Evolutionary conservation across 202 grass and related monocot species (phyloP).

Genomic region (Panicum virgatum): DNA sequence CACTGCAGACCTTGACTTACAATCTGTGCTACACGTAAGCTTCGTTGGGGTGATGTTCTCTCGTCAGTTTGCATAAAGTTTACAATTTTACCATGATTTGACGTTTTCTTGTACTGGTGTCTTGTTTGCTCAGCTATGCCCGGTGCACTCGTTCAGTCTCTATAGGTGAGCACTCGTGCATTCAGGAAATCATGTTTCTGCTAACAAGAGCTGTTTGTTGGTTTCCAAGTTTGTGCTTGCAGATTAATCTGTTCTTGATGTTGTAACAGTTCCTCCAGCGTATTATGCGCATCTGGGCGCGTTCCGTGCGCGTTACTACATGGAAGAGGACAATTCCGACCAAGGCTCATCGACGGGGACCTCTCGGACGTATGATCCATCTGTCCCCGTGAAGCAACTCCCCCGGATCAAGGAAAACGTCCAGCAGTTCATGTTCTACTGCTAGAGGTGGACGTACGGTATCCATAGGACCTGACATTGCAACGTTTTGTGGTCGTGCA

Average conservation of each 20-base stretch:
- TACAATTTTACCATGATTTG: neutral
- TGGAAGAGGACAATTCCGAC: slow-evolving; percentile 50
- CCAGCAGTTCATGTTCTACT: slow-evolving; percentile 64
- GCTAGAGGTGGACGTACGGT: slow-evolving; percentile 16
- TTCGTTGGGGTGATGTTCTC: neutral
- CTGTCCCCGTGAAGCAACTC: slow-evolving; percentile 17
- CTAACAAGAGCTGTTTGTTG: neutral
- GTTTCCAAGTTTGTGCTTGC: neutral
- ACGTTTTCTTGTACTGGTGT: neutral
- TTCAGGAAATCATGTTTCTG: neutral
- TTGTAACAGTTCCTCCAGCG: slow-evolving; percentile 61
- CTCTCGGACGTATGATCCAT: neutral
- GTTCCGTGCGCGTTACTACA: slow-evolving; percentile 62
- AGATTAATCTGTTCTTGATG: neutral
- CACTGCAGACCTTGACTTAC: slow-evolving; percentile 57
- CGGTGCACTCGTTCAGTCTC: slow-evolving; percentile 72
- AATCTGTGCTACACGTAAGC: slow-evolving; percentile 77
- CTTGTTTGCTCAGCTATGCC: slow-evolving; percentile 53
- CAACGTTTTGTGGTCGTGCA: neutral
- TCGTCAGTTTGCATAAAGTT: neutral
- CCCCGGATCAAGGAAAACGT: slow-evolving; percentile 44
- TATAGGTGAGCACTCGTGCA: slow-evolving; percentile 42
- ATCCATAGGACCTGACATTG: neutral
- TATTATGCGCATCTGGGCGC: slow-evolving; percentile 80
- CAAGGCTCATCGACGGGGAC: slow-evolving; percentile 1